Conservation (phyloP, 2,329 filamentous ascomycete species). For the Conoideocrella luteorostrata region DNA sequence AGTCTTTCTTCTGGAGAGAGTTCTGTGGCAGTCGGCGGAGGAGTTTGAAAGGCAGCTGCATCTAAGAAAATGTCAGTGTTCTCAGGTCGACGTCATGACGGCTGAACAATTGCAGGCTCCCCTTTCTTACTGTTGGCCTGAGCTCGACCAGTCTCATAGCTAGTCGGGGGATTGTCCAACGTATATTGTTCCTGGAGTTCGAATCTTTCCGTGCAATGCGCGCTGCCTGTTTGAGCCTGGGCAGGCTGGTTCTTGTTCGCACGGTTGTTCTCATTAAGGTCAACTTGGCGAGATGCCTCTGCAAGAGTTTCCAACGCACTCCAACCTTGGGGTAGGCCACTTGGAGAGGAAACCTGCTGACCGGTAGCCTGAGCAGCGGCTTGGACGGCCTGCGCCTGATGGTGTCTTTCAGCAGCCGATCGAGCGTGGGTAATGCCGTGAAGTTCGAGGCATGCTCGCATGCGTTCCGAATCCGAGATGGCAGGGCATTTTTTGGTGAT, state of each 20-base stretch:
- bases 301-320: slow-evolving; percentile 81
- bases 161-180: slow-evolving; percentile 47
- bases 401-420: slow-evolving; percentile 24
- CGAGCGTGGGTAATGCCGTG: slow-evolving; percentile 58
- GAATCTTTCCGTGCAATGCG: slow-evolving; percentile 31
- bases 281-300: slow-evolving; percentile 78
- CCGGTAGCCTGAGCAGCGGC: slow-evolving; percentile 19
- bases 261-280: slow-evolving; percentile 55
- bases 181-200: slow-evolving; percentile 55
- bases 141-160: slow-evolving; percentile 33
- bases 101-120: slow-evolving; percentile 6
- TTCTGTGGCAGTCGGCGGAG: slow-evolving; percentile 23
- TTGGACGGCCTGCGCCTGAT: slow-evolving; percentile 9
- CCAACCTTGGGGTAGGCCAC: slow-evolving; percentile 53
- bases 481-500: slow-evolving; percentile 82
- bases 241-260: slow-evolving; percentile 33
- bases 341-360: slow-evolving; percentile 17
- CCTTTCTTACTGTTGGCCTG: slow-evolving; percentile 19
- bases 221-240: slow-evolving; percentile 17
- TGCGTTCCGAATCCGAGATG: slow-evolving; percentile 66
- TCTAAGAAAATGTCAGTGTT: slow-evolving; percentile 1
- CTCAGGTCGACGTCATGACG: not conserved
- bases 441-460: slow-evolving; percentile 66
- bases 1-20: slow-evolving; percentile 44
- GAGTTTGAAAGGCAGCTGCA: slow-evolving; percentile 15